phyloP scores from a whole-genome alignment of 2,329 filamentous ascomycete species.

The Neoarthrinium moseri region DNA sequence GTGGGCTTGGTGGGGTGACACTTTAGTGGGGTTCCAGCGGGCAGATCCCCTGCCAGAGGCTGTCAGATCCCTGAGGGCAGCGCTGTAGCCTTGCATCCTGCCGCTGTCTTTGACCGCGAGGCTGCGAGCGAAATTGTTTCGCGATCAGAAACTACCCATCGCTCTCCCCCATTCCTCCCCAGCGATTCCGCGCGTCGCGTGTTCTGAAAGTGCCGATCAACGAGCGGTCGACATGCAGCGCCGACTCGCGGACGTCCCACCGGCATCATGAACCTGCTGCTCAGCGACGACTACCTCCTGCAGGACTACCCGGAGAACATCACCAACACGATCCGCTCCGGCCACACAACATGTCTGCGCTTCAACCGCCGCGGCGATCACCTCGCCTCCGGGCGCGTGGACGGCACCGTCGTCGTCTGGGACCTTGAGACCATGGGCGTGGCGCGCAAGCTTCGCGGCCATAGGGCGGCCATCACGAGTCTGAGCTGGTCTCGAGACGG shows the following conservation, averaged over 20 bases:
- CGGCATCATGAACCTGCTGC: slow-evolving; percentile 54
- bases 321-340: slow-evolving; percentile 78
- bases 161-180: background rate
- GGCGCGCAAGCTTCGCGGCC: slow-evolving; percentile 87
- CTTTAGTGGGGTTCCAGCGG: slow-evolving; percentile 9
- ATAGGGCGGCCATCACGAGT: slow-evolving; percentile 91
- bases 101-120: slow-evolving; percentile 1
- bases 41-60: slow-evolving; percentile 6
- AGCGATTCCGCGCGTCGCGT: background rate
- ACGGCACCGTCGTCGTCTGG: slow-evolving; percentile 94
- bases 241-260: too few relatives aligned
- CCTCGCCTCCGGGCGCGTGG: slow-evolving; percentile 87
- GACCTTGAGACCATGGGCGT: slow-evolving; percentile 97
- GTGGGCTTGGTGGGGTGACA: slow-evolving; percentile 5
- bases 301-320: slow-evolving; percentile 90
- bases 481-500: slow-evolving; percentile 94
- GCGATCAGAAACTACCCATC: slow-evolving; percentile 1
- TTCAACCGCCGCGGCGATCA: slow-evolving; percentile 96
- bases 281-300: slow-evolving; percentile 62
- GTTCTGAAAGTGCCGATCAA: background rate
- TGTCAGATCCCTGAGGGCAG: slow-evolving; percentile 3
- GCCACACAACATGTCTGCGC: slow-evolving; percentile 66
- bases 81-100: slow-evolving; percentile 13
- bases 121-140: slow-evolving; percentile 9
- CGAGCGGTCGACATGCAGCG: too few relatives aligned